A percentile compares a stretch with the other conserved stretches of the same genome.
phyloP scores from a whole-genome alignment of 768 basidiomycete genomes.

The Lentinula sp. region DNA sequence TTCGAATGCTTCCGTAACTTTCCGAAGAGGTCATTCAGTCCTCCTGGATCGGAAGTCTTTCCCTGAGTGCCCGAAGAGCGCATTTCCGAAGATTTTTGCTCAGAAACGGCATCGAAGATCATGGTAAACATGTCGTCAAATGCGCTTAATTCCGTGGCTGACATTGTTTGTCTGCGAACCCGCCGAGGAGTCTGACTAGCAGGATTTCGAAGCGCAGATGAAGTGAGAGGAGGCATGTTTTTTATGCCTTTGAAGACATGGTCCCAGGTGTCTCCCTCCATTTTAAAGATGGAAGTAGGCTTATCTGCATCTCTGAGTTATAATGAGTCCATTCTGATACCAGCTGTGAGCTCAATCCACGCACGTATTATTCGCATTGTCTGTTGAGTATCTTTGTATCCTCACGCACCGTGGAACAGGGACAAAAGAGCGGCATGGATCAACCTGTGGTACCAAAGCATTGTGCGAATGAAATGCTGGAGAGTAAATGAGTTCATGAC shows the following conservation, averaged over 20 bases:
- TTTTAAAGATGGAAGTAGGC: slow-evolving; percentile 27
- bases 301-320: not conserved
- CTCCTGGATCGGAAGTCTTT: slow-evolving; percentile 16
- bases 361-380: not conserved
- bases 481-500: too few relatives aligned
- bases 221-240: slow-evolving; percentile 19
- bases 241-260: slow-evolving; percentile 46
- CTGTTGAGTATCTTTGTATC: not conserved
- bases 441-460: not conserved
- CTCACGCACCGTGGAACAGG: not conserved
- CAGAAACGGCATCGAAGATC: slow-evolving; percentile 53
- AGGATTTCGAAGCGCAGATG: slow-evolving; percentile 11
- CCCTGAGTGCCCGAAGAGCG: not conserved
- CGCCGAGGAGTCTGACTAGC: slow-evolving; percentile 10
- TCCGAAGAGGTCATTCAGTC: slow-evolving; percentile 46
- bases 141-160: slow-evolving; percentile 56
- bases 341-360: not conserved
- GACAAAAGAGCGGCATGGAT: not conserved
- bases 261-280: slow-evolving; percentile 39
- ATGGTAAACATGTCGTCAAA: slow-evolving; percentile 73
- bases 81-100: slow-evolving; percentile 17
- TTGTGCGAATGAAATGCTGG: not conserved
- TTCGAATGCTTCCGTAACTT: slow-evolving; percentile 49
- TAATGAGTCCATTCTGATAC: not conserved
- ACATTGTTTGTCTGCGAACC: slow-evolving; percentile 52